Evolutionary conservation across 139 green algal species (phyloP), one percentile per base, ranked within the genome.

Genomic region (Ettlia oleoabundans): DNA sequence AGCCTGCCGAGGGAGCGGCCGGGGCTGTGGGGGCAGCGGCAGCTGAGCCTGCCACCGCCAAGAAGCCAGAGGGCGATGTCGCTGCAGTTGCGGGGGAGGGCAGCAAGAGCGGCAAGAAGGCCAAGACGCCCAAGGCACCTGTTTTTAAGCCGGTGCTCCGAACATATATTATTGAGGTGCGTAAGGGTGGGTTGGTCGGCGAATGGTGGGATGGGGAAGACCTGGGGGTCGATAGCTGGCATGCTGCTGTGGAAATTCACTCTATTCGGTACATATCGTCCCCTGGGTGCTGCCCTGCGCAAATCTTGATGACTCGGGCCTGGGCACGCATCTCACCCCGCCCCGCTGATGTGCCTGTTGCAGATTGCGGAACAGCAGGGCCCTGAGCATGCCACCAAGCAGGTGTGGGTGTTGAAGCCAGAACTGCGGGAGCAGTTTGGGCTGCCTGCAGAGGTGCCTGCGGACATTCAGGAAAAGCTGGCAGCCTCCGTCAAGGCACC

Each of bases 151-250:
- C 42, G 19, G 28, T 83, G 30, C 69, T 86, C 37, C 65, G 82
- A 21, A 78, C 53, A 13, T 86, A 47, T 24, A 38, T 86, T 2
- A 47, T 86, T 32, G 75, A 86, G 73, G 73, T 80, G 73, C 28
- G 55, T n/a, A 22, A n/a, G n/a, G n/a, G n/a, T n/a, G n/a, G n/a
- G n/a, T n/a, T n/a, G n/a, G n/a, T n/a, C n/a, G n/a, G n/a, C n/a
- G n/a, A n/a, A n/a, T n/a, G n/a, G n/a, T n/a, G 47, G 47, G 55
- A 15, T 28, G 67, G 3, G 18, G 4, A 6, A 28, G 32, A 0
- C 69, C 1, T 30, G 8, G 24, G 18, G 30, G 21, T 18, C n/a
- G 1, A 28, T 47, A 13, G 4, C 4, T 30, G 13, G n/a, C 19
- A 15, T 43, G 42, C 24, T 28, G 53, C 13, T 8, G 7, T 28